Conservation (phyloP, 2,329 filamentous ascomycete species). For the Cladorrhinum sp. region DNA sequence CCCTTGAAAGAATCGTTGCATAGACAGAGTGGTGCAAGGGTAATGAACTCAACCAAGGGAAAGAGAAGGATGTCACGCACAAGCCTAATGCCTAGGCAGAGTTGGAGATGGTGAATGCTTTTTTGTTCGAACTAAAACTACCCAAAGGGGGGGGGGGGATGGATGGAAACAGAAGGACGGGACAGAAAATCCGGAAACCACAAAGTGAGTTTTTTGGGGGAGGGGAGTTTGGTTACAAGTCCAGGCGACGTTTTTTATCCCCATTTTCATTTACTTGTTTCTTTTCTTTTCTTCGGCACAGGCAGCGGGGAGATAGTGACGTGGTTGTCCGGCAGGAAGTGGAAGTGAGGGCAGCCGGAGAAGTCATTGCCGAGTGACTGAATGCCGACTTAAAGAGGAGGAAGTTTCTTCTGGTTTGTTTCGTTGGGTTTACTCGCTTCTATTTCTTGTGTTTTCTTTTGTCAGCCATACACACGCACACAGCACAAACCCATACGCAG, state of each 20-base stretch:
- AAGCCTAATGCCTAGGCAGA: not conserved
- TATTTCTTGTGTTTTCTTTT: not conserved
- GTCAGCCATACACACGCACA: not conserved
- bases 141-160: not conserved
- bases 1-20: not conserved
- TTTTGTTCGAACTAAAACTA: not conserved
- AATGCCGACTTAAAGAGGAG: not conserved
- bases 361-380: not conserved
- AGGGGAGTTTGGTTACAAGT: conserved; percentile 23
- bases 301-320: not conserved
- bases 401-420: conserved; percentile 6
- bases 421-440: conserved; percentile 1
- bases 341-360: not conserved
- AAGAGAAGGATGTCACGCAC: not conserved
- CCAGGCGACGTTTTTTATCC: conserved; percentile 13
- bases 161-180: conserved; percentile 5
- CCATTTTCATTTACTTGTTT: conserved; percentile 8
- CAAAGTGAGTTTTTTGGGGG: conserved; percentile 7
- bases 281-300: conserved; percentile 5
- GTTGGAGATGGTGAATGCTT: not conserved
- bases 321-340: not conserved
- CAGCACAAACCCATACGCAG: not conserved
- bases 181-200: conserved; percentile 5
- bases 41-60: not conserved
- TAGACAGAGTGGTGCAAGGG: not conserved